Percentiles rank a stretch among this genome's conserved stretches.
Evolutionary conservation across 495 filamentous ascomycete genomes (phyloP).

Genomic region (Trichoderma erinaceum): DNA sequence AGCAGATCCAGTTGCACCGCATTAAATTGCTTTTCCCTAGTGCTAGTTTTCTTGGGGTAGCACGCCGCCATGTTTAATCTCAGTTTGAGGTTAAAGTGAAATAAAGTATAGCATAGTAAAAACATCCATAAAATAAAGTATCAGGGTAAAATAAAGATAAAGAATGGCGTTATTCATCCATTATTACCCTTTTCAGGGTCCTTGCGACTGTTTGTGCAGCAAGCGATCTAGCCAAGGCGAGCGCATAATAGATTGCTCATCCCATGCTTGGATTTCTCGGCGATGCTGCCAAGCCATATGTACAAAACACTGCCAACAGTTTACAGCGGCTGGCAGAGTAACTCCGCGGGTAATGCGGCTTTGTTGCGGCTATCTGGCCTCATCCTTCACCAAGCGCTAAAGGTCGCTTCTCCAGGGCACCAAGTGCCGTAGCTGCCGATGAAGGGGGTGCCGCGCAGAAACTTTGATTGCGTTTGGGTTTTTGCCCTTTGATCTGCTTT

Average conservation of each 20-base stretch:
- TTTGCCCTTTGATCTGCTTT: not conserved
- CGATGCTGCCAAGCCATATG: not conserved
- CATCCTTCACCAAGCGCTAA: not conserved
- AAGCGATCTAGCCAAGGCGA: too few relatives aligned
- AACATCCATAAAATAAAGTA: too few relatives aligned
- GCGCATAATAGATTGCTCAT: too few relatives aligned
- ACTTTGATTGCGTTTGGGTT: not conserved
- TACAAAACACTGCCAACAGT: too few relatives aligned
- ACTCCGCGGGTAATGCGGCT: constrained; percentile 1
- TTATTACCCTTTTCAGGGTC: too few relatives aligned
- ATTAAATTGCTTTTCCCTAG: not conserved
- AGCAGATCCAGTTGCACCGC: not conserved
- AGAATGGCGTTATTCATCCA: too few relatives aligned
- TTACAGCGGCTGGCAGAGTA: not conserved
- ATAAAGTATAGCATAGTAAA: too few relatives aligned
- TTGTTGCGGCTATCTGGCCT: constrained; percentile 11
- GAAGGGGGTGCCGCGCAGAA: not conserved
- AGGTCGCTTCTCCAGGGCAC: not conserved
- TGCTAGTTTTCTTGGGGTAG: too few relatives aligned
- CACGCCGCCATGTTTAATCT: not conserved
- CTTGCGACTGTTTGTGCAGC: too few relatives aligned
- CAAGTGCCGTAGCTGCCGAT: constrained; percentile 12
- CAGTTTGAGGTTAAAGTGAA: too few relatives aligned
- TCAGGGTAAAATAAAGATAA: too few relatives aligned
- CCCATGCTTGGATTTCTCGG: not conserved